Evolutionary conservation across 129 eudicot genomes (phyloP), one percentile per base, ranked within the genome.

Genomic region (Artemisia tridentata): DNA sequence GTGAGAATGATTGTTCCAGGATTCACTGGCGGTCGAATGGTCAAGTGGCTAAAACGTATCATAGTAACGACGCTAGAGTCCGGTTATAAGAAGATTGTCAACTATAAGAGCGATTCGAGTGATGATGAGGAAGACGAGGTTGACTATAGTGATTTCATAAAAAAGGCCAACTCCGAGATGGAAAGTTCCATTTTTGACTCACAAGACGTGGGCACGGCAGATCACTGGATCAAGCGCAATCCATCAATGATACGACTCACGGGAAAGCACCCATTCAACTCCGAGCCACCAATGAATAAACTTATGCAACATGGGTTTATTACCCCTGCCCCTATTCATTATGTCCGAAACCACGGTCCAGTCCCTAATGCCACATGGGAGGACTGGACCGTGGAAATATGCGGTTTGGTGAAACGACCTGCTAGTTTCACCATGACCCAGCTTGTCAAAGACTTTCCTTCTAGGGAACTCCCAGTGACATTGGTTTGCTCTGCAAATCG

Each of bases 221-320:
- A 95, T 63, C 68, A 71, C 31, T 95, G 99, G 99, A 79, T 95
- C 56, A 81, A 85, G 25, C 87, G 99, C 2, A 87, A 95, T 81
- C 82, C 86, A 0, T 78, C 93, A 3, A 64, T 95, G 89, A 83
- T 95, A 53, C 88, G 99, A 0, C 88, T 95, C 56, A 95, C 99
- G 20, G 99, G 99, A 3, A 95, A 88, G 31, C 99, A 95, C 74
- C 99, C 99, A 20, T 95, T 95, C 72, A 95, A 95, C 80, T 82
- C 93, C 13, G 99, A 95, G 82, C 82, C 99, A 2, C 93, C 99
- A 9, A 62, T 95, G 71, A 63, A 75, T 15, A 90, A 91, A 51
- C 92, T 95, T 75, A 95, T 95, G 99, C 87, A 90, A 67, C 88
- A 90, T 73, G 99, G 99, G n/a, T 95, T 95, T 80, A 85, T 95